A percentile compares a stretch with the other conserved stretches of the same genome.
phyloP scores from a whole-genome alignment of 2,329 filamentous ascomycete species.

The Amylocarpus encephaloides region DNA sequence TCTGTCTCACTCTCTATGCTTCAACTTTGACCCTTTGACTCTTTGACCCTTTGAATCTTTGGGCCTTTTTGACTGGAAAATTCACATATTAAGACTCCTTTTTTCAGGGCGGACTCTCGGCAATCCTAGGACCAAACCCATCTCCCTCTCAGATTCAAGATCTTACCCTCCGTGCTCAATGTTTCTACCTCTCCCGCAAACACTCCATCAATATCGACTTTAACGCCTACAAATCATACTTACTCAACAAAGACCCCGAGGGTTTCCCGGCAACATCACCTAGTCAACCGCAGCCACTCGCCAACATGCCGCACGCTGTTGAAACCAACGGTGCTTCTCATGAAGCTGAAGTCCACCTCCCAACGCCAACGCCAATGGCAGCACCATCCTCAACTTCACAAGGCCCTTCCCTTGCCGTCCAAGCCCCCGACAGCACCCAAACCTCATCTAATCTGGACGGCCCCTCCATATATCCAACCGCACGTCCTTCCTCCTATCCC shows the following conservation, averaged over 20 bases:
- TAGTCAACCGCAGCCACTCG: neutral
- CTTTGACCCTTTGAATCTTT: too few species aligned
- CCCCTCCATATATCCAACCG: neutral
- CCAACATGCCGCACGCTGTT: neutral
- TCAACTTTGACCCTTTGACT: neutral
- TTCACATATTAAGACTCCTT: neutral
- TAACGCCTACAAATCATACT: constrained; percentile 60
- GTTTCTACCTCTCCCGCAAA: constrained; percentile 56
- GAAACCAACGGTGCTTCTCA: neutral
- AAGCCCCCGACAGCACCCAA: neutral
- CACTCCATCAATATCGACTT: constrained; percentile 54
- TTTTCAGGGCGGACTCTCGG: constrained; percentile 50
- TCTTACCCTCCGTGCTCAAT: constrained; percentile 59
- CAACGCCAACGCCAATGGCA: too few species aligned
- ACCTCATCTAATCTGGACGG: neutral
- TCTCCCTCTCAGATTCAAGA: constrained; percentile 48
- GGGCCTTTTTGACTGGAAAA: too few species aligned
- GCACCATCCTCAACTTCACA: constrained; percentile 2
- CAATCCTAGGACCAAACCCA: constrained; percentile 55
- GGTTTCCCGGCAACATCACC: neutral
- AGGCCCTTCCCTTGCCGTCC: too few species aligned
- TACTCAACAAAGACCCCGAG: constrained; percentile 14
- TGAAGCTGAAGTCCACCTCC: neutral
- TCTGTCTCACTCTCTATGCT: neutral
- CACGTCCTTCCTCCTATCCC: neutral